Evolutionary conservation across 192 early-diverging fungal species (phyloP), one percentile per base, ranked within the genome.

Genomic region (Entomortierella chlamydospora): DNA sequence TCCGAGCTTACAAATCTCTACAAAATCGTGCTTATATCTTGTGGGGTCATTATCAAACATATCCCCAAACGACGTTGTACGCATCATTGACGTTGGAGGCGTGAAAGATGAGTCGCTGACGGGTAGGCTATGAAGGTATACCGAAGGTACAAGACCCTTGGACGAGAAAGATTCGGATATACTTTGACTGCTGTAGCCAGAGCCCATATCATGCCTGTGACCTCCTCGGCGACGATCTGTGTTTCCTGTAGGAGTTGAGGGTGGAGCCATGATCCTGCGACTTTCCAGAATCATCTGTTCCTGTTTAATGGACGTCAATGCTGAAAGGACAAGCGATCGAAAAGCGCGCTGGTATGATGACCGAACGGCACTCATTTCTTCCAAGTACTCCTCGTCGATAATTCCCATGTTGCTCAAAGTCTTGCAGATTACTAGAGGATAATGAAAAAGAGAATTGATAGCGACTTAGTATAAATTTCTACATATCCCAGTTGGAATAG

Each of bases 291-390:
- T 70, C 45, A 79, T 57, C 41, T 76, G 66, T 51, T 88, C 84
- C 55, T 73, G 74, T 26, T 85, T 83, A 29, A 95, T 89, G 0
- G 92, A 90, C 18, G 88, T 74, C 61, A 98, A 84, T 4, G 96
- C 96, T 55, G 91, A 89, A 13, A 90, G 73, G 33, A 98, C 93
- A 2, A 98, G 84, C 29, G 93, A 89, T 52, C 90, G 84, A 68
- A 98, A 98, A 1, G 95, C 94, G 17, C 86, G 87, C 64, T 95
- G 95, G 68, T 96, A 97, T 0, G 90, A 87, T n/a, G 90, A 90
- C 0, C 97, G 88, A 17, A 97, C 89, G 9, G 90, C 80, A 13
- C 91, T 87, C 85, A 98, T 88, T 71, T 97, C 96, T 37, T 96
- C 95, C 49, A 95, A 80, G 50, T 90, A 78, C 51, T 93, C 91